phyloP scores from a whole-genome alignment of 176 grass and related monocot genomes.

The Hsuehochloa calcarea region DNA sequence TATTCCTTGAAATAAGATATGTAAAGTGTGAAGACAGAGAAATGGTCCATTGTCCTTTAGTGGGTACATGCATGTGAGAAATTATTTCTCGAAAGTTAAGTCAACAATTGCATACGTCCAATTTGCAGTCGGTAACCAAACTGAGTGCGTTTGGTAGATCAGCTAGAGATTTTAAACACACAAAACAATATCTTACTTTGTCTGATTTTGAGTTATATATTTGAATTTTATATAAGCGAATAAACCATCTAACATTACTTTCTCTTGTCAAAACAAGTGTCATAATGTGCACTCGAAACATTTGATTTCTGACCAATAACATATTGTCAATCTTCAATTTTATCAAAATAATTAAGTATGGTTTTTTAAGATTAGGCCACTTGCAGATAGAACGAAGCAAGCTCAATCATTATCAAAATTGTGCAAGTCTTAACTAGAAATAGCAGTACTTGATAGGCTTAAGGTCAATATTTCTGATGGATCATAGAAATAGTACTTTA shows the following conservation, averaged over 20 bases:
- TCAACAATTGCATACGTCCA: background rate
- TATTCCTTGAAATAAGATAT: background rate
- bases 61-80: background rate
- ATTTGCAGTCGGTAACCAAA: background rate
- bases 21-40: background rate
- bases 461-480: background rate
- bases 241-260: background rate
- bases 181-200: background rate
- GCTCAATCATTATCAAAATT: background rate
- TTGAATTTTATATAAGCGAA: background rate
- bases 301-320: background rate
- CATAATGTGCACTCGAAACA: background rate
- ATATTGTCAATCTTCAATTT: background rate
- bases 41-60: background rate
- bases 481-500: background rate
- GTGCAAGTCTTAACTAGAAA: background rate
- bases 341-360: background rate
- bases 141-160: background rate
- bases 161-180: background rate
- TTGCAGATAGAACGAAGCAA: background rate
- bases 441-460: background rate
- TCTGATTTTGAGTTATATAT: background rate
- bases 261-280: background rate
- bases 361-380: background rate
- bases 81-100: background rate